Evolutionary conservation across 129 eudicot species (phyloP), one percentile per base, ranked within the genome.

Genomic region (Pseudognaphalium luteoalbum): DNA sequence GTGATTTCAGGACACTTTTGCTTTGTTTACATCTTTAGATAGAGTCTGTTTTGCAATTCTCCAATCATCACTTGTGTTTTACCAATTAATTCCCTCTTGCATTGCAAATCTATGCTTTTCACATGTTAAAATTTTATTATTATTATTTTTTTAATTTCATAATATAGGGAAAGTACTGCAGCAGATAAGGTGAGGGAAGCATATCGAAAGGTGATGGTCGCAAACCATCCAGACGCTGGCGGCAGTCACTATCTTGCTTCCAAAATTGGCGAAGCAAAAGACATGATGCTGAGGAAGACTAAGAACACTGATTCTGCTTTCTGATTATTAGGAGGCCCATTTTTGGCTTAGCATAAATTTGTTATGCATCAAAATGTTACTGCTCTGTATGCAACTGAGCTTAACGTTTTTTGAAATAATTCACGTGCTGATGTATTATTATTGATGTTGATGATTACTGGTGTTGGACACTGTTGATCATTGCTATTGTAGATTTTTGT

Each of bases 211-310:
- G 89, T 87, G 80, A 92, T 92, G 97, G 86, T 89, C 1, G 96
- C 96, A 10, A 88, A 91, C 81, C 95, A 89, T 82, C 95, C 92
- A 14, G 96, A 91, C 60, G 89, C 91, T 39, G 93, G 96, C 0
- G 93, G 93, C 9, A 88, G 91, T 69, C 96, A 90, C 67, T 90
- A 86, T 78, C 91, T 90, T 62, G 93, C 96, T 72, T 86, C 96
- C 56, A 90, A 90, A 78, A 86, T 90, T 34, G 86, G 89, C 9
- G 89, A 90, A 79, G 96, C 93, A 3, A 90, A 90, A 73, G 96
- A 90, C 21, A 63, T 90, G 76, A 42, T 90, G 88, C 72, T 86
- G 37, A 86, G 89, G 68, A 88, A 88, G 83, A 14, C 76, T 12
- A 83, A 70, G 73, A 80, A 80, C 82, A 42, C 63, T 7, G 86